Conservation (phyloP, 108 stramenopile genomes). For the Cyclostephanos tholiformis region DNA sequence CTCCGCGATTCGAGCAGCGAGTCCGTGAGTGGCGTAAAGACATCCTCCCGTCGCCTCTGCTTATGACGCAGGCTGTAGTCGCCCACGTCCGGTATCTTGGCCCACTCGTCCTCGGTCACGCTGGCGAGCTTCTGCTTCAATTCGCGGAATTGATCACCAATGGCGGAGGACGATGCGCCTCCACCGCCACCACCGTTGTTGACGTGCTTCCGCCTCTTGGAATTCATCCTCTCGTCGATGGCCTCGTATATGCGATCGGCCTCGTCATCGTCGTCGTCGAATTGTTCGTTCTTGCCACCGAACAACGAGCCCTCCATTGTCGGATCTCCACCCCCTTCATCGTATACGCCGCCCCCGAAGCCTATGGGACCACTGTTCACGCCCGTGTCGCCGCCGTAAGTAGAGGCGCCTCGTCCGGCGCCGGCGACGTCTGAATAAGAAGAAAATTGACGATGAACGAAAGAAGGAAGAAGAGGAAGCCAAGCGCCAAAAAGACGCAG, state of each 20-base stretch:
- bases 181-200: conserved; percentile 24
- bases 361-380: conserved; percentile 33
- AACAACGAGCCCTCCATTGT: conserved; percentile 44
- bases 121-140: conserved; percentile 87
- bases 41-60: conserved; percentile 83
- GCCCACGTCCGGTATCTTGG: conserved; percentile 94
- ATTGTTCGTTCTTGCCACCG: conserved; percentile 58
- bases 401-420: conserved; percentile 68
- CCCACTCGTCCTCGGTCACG: conserved; percentile 95
- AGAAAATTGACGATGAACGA: no score
- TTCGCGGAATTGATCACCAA: conserved; percentile 96
- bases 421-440: conserved; percentile 93
- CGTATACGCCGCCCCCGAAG: conserved; percentile 26
- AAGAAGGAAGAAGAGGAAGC: no score
- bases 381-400: conserved; percentile 37
- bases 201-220: conserved; percentile 60
- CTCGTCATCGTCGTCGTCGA: conserved; percentile 95
- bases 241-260: conserved; percentile 95
- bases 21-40: conserved; percentile 93
- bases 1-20: conserved; percentile 69
- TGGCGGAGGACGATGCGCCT: conserved; percentile 51
- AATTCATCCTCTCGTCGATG: conserved; percentile 94
- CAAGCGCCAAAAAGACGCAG: no score
- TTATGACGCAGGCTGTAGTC: conserved; percentile 91
- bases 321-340: conserved; percentile 24